Evolutionary conservation across 2,329 filamentous ascomycete genomes (phyloP), one percentile per base, ranked within the genome.

Genomic region (Fusarium sp.): DNA sequence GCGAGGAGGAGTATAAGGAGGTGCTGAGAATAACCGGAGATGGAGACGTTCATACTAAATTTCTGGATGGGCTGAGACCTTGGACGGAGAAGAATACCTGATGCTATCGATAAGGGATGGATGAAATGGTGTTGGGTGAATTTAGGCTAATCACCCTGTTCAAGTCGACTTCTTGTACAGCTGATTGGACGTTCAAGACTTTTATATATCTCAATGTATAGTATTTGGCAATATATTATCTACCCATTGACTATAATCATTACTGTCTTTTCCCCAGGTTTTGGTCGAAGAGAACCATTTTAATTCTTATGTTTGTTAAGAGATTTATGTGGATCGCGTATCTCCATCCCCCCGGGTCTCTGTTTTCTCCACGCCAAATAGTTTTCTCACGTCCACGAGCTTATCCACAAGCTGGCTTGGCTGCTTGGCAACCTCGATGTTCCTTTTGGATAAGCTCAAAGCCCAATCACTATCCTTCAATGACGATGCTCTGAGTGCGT

Each of bases 41-140:
- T 10, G 52, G 55, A 4, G 44, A 60, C 5, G 34, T 44, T 7
- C 72, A 75, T 13, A 52, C 1, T 1, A 66, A 32, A 4, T 70
- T 75, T 8, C 39, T 75, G 3, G 47, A 67, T 22, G 68, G 64
- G 8, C n/a, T 75, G 12, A 24, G 55, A 8, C 34, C 39, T 13
- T 75, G 72, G 72, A 72, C 72, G 22, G 38, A 70, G 42, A 61
- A 65, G 6, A 61, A 75, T 50, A 42, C 34, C n/a, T 68, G 24
- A 62, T 26, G 28, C 45, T 57, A 28, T 26, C 41, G n/a, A 42
- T 24, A 42, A 42, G 14, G 32, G 7, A 34, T 26, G 32, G 2
- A 10, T 0, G 17, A 34, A 13, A n/a, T 26, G 4, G 10, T 18
- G 18, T 14, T 26, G 7, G 15, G 2, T 58, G 24, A 38, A 17